phyloP scores from a whole-genome alignment of 2,329 filamentous ascomycete genomes.

The Aureobasidium musti region DNA sequence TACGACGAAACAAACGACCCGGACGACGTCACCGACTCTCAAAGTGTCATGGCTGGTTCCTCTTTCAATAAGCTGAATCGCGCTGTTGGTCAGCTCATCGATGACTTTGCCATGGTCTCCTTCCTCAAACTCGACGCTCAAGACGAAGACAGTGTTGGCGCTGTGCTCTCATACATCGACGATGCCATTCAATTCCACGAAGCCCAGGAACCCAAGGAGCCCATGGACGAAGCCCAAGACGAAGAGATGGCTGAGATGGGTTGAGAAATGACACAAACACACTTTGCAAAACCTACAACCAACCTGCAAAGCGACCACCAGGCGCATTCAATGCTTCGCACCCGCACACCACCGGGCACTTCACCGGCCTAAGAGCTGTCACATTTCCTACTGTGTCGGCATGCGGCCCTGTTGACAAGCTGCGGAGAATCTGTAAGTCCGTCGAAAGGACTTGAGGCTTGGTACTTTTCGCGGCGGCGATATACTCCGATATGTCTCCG shows the following conservation, averaged over 20 bases:
- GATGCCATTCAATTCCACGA: constrained; percentile 93
- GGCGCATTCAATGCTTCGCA: not conserved
- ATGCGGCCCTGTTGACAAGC: not conserved
- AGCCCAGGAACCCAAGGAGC: constrained; percentile 86
- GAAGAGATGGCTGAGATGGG: constrained; percentile 54
- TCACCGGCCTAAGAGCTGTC: not conserved
- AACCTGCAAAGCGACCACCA: not conserved
- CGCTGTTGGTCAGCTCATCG: constrained; percentile 87
- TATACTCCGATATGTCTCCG: not conserved
- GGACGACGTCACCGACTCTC: constrained; percentile 59
- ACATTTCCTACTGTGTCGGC: not conserved
- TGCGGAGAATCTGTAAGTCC: not conserved
- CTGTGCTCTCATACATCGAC: constrained; percentile 87
- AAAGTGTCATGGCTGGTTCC: constrained; percentile 74
- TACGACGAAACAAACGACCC: constrained; percentile 45
- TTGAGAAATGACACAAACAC: not conserved
- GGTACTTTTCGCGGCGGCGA: not conserved
- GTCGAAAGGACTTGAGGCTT: not conserved
- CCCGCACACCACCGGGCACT: not conserved
- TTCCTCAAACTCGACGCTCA: constrained; percentile 88
- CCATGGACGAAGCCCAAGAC: constrained; percentile 56
- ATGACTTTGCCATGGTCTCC: constrained; percentile 97
- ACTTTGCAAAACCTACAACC: not conserved
- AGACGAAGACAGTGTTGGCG: constrained; percentile 86
- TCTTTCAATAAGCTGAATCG: constrained; percentile 82